These are phyloP conservation scores for Nemania diffusa DNA, from an alignment of 2,329 filamentous ascomycete genomes.

Conservation along the genomic window DNA sequence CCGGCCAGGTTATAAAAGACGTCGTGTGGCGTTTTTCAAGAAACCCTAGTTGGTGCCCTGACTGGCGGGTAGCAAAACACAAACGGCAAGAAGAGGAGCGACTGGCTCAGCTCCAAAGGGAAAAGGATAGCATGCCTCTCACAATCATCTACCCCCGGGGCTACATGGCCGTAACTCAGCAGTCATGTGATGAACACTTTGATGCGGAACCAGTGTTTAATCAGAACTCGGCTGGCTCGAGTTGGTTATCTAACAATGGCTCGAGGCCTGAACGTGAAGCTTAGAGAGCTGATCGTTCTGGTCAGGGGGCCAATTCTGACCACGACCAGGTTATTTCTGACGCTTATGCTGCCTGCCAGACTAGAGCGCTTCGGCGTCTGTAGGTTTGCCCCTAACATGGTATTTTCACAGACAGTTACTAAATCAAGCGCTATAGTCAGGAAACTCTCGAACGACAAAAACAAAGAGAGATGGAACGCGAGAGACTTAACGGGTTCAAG, in stretches of 20 bases:
- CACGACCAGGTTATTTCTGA: background rate
- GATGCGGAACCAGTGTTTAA: too few species aligned
- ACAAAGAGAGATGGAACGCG: too few species aligned
- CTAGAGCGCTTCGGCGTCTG: background rate
- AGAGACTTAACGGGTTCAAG: background rate
- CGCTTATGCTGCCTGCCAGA: background rate
- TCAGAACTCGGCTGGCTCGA: too few species aligned
- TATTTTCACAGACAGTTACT: background rate
- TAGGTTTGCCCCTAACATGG: background rate
- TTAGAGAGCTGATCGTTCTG: constrained; percentile 6
- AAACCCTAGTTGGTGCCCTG: background rate
- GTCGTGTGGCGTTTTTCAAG: background rate
- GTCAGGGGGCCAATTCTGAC: background rate
- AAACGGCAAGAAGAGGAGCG: background rate
- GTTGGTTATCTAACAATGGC: too few species aligned
- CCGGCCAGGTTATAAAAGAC: background rate
- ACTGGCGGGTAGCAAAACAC: constrained; percentile 10
- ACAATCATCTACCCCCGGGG: too few species aligned
- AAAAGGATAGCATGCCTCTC: too few species aligned
- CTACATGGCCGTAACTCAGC: too few species aligned
- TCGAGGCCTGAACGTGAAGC: background rate
- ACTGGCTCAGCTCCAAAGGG: background rate
- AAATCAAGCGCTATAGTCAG: background rate
- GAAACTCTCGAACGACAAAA: background rate
- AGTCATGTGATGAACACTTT: too few species aligned